Evolutionary conservation across 257 asterid species (phyloP), one percentile per base, ranked within the genome.

Genomic region (Hygrophila difformis): DNA sequence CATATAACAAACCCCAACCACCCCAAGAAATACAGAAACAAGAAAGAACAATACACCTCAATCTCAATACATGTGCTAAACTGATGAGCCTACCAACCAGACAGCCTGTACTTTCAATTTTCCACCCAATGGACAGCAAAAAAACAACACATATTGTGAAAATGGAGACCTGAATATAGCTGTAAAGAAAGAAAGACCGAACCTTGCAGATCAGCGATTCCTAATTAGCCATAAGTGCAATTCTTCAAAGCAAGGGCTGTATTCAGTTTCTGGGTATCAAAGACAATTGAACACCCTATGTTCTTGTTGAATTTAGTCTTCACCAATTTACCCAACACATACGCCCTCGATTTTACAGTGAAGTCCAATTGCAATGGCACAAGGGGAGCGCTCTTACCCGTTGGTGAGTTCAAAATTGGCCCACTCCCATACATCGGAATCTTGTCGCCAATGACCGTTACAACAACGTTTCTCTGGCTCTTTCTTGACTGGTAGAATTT

Each of bases 371-470:
- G 42, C 54, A 85, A 37, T 0, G 84, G 81, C 53, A 85, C 92
- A 5, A 94, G 81, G 6, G 38, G 54, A 0, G 47, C 6, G 11
- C 83, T 93, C 49, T 71, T 79, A 46, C 86, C 97, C 0, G 62
- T 56, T 23, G 57, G 53, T 56, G 81, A 85, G 60, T 24, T 17
- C 75, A 85, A 54, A 62, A 60, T 47, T 1, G 93, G 73, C 0
- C 94, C 91, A 1, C 96, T 94, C 4, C 98, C 98, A 33, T 89
- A 89, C 19, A 85, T 23, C 1, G 98, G 98, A 46, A 89, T 66
- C 6, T 37, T 19, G 47, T 20, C 65, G n/a, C 98, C 98, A 6
- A 0, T 49, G 55, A 89, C 16, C 10, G 18, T 53, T 48, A 74
- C 89, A 0, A 76, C 21, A 43, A 89, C 56, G 0, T 73, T 68